Percentiles rank a stretch among this genome's conserved stretches.
phyloP scores from a whole-genome alignment of 2,329 filamentous ascomycete genomes.

The Arthrobotrys musiformis region DNA sequence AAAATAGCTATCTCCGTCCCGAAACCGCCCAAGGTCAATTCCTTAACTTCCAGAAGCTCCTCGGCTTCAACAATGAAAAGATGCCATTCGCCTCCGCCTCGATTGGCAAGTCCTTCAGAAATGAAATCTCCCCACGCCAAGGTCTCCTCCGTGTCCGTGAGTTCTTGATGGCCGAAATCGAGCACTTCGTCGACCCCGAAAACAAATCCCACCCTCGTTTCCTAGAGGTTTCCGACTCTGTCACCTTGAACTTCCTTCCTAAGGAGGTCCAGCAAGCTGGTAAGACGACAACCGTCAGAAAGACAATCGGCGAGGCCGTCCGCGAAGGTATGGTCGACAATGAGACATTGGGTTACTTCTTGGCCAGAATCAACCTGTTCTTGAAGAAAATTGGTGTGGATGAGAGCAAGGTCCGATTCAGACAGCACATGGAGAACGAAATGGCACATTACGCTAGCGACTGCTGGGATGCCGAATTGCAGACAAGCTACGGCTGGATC shows the following conservation, averaged over 20 bases:
- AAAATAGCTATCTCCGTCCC: conserved; percentile 75
- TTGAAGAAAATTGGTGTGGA: conserved; percentile 88
- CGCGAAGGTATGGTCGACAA: conserved; percentile 87
- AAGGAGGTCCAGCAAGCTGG: conserved; percentile 86
- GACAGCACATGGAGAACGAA: conserved; percentile 93
- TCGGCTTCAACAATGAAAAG: conserved; percentile 92
- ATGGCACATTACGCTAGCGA: conserved; percentile 95
- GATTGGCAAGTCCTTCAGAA: conserved; percentile 97
- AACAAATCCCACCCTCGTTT: conserved; percentile 95
- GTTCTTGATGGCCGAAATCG: conserved; percentile 98
- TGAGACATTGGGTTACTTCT: conserved; percentile 97
- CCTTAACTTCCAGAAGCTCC: conserved; percentile 93
- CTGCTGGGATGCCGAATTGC: conserved; percentile 96
- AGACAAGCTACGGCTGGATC: conserved; percentile 94
- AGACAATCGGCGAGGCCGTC: conserved; percentile 88
- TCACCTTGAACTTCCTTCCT: conserved; percentile 85
- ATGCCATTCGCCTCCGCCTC: conserved; percentile 98
- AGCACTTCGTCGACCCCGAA: conserved; percentile 96
- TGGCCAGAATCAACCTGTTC: conserved; percentile 92
- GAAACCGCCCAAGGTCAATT: conserved; percentile 99
- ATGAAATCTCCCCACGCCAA: conserved; percentile 93
- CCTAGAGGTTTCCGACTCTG: conserved; percentile 77
- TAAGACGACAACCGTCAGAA: conserved; percentile 77
- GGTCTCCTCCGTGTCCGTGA: conserved; percentile 94
- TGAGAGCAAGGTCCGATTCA: conserved; percentile 87